Base-by-base conservation (phyloP, 2,329 filamentous ascomycete genomes). In the Aspergillus pseudotamarii region DNA sequence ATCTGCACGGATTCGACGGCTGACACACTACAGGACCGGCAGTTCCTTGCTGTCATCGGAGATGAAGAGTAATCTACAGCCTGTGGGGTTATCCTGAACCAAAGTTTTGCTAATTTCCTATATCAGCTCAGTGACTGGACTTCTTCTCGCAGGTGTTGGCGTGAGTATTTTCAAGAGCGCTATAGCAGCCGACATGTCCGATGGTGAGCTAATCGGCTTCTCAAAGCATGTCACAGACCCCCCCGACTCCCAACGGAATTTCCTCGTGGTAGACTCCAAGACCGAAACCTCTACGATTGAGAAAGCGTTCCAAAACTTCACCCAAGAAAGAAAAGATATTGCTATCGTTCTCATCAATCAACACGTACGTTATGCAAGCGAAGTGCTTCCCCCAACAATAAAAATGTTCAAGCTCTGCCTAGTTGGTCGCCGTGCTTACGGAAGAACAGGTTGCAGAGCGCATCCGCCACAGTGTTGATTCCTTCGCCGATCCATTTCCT, bases 331-430 rank as follows among this genome's bases (percentile, higher is more conserved):
- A 76, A 98, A 98, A 80, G 95, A 99, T 76, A 97, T 99, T 77
- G 95, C 93, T 32, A 96, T 99, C 72, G 80, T 99, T 65, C 83
- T 99, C 69, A 98, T 99, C 80, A 99, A 99, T 79, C 95, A 99
- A 81, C 95, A 99, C 82, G 94, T 97, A 81, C 64, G 85, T 76
- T 38, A 30, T 30, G 19, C 21, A 30, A 9, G 14, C 32, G 11
- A 21, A 19, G 50, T 46, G 23, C 3, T n/a, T 28, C 19, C 19
- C 16, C 38, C 19, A 0, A 23, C 6, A 23, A 12, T 23, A 16
- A 16, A 38, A 30, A 1, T 4, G 21, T 32, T n/a, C n/a, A 1
- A n/a, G 11, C 9, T 3, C 9, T 12, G 30, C 26, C 14, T 30
- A 14, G 14, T 14, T 10, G 23, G 65, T 56, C 23, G 36, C 26